Percentiles rank a stretch among this genome's conserved stretches.
These are phyloP conservation scores for Metschnikowia kofuensis DNA, from an alignment of 805 yeast species.

Conservation along the genomic window DNA sequence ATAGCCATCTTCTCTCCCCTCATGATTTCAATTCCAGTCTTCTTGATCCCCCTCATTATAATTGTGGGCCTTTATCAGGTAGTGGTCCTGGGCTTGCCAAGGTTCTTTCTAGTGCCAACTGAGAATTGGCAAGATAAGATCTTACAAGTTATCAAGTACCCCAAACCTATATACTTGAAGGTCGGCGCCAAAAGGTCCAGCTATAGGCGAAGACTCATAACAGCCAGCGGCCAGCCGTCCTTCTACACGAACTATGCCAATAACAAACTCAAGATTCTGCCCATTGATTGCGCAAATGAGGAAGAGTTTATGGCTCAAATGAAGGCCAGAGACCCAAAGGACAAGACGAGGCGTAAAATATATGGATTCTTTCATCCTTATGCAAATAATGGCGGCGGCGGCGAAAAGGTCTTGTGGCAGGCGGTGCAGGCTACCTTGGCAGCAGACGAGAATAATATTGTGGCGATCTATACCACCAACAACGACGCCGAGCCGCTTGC, in stretches of 20 bases:
- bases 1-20: not conserved
- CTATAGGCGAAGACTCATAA: slow-evolving; percentile 34
- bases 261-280: slow-evolving; percentile 34
- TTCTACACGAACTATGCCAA: slow-evolving; percentile 37
- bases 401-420: slow-evolving; percentile 95
- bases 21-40: not conserved
- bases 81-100: slow-evolving; percentile 28
- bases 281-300: slow-evolving; percentile 25
- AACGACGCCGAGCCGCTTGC: slow-evolving; percentile 43
- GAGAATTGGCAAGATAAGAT: slow-evolving; percentile 38
- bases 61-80: slow-evolving; percentile 18
- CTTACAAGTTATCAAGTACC: slow-evolving; percentile 27
- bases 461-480: slow-evolving; percentile 73
- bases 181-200: slow-evolving; percentile 39
- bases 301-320: slow-evolving; percentile 25
- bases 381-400: slow-evolving; percentile 97
- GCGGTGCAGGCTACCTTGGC: slow-evolving; percentile 72
- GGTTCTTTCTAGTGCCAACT: slow-evolving; percentile 37
- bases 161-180: slow-evolving; percentile 34
- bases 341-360: slow-evolving; percentile 41
- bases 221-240: slow-evolving; percentile 36
- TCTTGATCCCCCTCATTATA: slow-evolving; percentile 2
- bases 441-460: slow-evolving; percentile 48
- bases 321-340: slow-evolving; percentile 33
- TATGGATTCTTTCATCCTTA: slow-evolving; percentile 94